Conservation (phyloP, 2,329 filamentous ascomycete genomes). For the Coniochaeta sp. region DNA sequence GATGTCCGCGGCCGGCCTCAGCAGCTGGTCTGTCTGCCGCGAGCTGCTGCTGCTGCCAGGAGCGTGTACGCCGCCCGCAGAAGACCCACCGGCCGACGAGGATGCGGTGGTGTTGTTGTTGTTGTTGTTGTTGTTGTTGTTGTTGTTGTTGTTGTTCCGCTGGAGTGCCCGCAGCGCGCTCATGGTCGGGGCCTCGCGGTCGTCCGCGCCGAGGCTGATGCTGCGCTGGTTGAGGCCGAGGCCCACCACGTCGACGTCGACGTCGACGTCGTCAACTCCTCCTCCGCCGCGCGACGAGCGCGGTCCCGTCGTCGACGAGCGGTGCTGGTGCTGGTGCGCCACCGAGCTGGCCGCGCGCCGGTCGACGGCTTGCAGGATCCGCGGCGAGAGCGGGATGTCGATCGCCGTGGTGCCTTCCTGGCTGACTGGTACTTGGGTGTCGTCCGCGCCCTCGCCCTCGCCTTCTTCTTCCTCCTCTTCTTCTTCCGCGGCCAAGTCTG, state of each 20-base stretch:
- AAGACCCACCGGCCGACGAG: conserved; percentile 14
- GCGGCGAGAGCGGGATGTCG: conserved; percentile 66
- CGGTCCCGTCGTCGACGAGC: conserved; percentile 37
- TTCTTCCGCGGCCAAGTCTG: conserved; percentile 16
- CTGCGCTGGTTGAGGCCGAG: conserved; percentile 51
- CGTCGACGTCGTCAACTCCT: too few species aligned
- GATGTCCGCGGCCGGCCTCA: conserved; percentile 36
- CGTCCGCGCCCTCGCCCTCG: conserved; percentile 22
- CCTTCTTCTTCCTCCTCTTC: conserved; percentile 18
- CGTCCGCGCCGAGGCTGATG: conserved; percentile 59
- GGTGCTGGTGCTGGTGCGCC: conserved; percentile 58
- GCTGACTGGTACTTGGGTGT: conserved; percentile 23
- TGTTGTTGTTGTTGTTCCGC: conserved; percentile 25
- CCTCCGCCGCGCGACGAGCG: conserved; percentile 51
- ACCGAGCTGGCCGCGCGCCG: conserved; percentile 63
- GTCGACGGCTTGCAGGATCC: conserved; percentile 41
- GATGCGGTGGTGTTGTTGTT: conserved; percentile 23
- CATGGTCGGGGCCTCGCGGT: conserved; percentile 57
- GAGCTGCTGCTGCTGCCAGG: too few species aligned
- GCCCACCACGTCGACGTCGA: conserved; percentile 38
- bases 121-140: conserved; percentile 24
- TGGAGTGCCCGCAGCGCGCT: conserved; percentile 51
- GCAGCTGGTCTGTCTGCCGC: conserved; percentile 21
- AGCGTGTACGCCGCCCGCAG: too few species aligned
- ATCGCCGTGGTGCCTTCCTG: conserved; percentile 57